Conservation (phyloP, 2,329 filamentous ascomycete genomes). For the Penicillium sp. region DNA sequence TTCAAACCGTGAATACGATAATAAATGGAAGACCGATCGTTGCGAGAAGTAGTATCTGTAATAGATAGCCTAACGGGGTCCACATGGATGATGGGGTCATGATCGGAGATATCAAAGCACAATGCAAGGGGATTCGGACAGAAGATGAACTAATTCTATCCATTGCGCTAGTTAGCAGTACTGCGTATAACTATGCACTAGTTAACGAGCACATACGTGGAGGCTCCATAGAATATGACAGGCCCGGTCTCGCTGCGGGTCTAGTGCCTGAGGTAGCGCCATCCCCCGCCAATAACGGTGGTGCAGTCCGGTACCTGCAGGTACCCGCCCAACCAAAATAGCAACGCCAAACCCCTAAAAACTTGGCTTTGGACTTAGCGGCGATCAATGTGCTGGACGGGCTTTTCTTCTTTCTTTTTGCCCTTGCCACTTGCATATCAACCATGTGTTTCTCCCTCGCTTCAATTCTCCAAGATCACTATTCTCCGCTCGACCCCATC, state of each 20-base stretch:
- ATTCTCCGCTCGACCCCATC: background rate
- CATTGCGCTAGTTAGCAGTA: background rate
- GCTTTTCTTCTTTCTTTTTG: constrained; percentile 1
- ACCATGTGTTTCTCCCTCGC: constrained; percentile 9
- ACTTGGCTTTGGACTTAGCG: constrained; percentile 17
- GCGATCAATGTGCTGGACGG: constrained; percentile 12
- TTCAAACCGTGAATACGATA: background rate
- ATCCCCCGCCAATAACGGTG: background rate
- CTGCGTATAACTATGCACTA: background rate
- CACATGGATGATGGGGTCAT: constrained; percentile 21
- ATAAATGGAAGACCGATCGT: too few relatives aligned
- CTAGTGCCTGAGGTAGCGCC: background rate
- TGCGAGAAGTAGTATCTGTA: too few relatives aligned
- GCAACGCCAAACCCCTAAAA: constrained; percentile 10
- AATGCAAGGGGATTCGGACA: constrained; percentile 13
- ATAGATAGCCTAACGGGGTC: too few relatives aligned
- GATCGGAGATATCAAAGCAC: constrained; percentile 9
- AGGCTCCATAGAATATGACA: background rate
- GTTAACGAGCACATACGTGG: too few relatives aligned
- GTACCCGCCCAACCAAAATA: constrained; percentile 8
- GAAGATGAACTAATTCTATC: background rate
- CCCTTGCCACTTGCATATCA: constrained; percentile 1
- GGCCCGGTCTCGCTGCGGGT: background rate
- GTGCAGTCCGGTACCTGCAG: background rate
- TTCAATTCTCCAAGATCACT: background rate